Percentiles rank a stretch among this genome's conserved stretches.
Evolutionary conservation across 208 protist species (phyloP).

Genomic region (Trypanosoma melophagium): DNA sequence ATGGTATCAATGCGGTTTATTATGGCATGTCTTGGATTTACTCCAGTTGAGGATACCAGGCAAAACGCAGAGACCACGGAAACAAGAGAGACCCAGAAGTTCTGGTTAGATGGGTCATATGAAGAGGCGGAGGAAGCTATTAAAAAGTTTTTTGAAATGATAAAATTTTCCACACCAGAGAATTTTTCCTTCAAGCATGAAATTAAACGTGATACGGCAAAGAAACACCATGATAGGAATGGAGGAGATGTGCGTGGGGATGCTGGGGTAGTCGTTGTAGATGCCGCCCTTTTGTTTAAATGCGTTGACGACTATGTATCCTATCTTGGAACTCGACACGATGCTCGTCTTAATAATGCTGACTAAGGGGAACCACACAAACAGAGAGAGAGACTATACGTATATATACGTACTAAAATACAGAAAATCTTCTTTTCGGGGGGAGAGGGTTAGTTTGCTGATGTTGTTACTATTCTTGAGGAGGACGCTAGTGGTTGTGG

Average conservation of each 20-base stretch:
- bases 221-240: background rate
- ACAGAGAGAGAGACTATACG: background rate
- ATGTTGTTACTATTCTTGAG: background rate
- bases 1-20: constrained; percentile 55
- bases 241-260: background rate
- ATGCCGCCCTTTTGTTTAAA: constrained; percentile 40
- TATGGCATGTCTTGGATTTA: constrained; percentile 63
- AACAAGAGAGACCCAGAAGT: constrained; percentile 5
- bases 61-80: background rate
- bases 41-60: constrained; percentile 22
- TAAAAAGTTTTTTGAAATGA: constrained; percentile 52
- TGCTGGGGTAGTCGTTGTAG: constrained; percentile 30
- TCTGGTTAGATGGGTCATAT: constrained; percentile 73
- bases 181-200: constrained; percentile 60
- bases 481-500: background rate
- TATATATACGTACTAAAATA: background rate
- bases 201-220: constrained; percentile 20
- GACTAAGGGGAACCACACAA: constrained; percentile 9
- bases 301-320: constrained; percentile 61
- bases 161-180: constrained; percentile 61
- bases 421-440: no score
- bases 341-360: constrained; percentile 31
- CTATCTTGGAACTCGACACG: constrained; percentile 70
- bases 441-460: no score
- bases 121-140: constrained; percentile 40